These are phyloP conservation scores for Coccomyxa sp. DNA, from an alignment of 139 green algal species.

Conservation along the genomic window DNA sequence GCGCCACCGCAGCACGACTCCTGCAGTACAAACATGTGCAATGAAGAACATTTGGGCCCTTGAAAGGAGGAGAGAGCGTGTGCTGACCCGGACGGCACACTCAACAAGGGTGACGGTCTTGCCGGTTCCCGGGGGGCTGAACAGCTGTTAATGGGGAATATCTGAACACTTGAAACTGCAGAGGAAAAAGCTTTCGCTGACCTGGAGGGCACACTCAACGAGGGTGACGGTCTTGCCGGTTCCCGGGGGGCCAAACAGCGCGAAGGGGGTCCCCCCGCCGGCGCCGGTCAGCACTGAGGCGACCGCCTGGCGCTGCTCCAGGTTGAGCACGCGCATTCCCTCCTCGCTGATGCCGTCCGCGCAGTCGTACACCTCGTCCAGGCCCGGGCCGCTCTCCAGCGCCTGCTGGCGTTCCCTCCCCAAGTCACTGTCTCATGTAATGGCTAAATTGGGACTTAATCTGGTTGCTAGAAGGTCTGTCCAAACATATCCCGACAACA, in stretches of 20 bases:
- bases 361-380: constrained; percentile 3
- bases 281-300: constrained; percentile 38
- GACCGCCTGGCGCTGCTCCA: constrained; percentile 52
- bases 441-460: neutral
- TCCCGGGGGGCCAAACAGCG: constrained; percentile 61
- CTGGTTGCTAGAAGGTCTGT: neutral
- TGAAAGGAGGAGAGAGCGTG: neutral
- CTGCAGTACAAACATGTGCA: no score
- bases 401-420: neutral
- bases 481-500: neutral
- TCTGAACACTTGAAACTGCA: no score
- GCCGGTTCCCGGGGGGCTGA: constrained; percentile 61
- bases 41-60: no score
- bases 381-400: neutral
- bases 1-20: no score
- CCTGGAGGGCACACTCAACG: constrained; percentile 51
- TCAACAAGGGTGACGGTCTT: constrained; percentile 74
- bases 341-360: constrained; percentile 4
- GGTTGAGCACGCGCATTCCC: constrained; percentile 38
- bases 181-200: neutral
- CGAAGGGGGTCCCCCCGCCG: constrained; percentile 31
- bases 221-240: constrained; percentile 76
- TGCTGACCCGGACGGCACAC: constrained; percentile 35
- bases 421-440: neutral
- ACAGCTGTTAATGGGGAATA: no score